phyloP scores from a whole-genome alignment of 1,284 basidiomycete species.

The Ceratobasidium theobromae region DNA sequence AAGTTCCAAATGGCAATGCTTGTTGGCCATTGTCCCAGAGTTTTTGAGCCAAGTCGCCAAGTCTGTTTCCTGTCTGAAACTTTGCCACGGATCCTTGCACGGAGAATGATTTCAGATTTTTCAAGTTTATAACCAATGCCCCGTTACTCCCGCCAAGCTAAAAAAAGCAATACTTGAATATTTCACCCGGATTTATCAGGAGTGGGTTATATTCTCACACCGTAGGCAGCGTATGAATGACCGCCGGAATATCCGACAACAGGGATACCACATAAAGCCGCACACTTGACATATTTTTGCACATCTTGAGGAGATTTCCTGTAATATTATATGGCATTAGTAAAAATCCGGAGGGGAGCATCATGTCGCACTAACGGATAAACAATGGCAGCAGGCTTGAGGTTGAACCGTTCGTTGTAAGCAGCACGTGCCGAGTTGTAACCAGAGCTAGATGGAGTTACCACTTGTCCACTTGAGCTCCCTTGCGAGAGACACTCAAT shows the following conservation, averaged over 20 bases:
- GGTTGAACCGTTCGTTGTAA: constrained; percentile 34
- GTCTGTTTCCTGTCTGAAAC: constrained; percentile 35
- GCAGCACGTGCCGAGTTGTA: constrained; percentile 15
- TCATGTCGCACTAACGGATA: constrained; percentile 32
- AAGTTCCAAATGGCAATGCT: constrained; percentile 34
- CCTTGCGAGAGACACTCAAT: constrained; percentile 5
- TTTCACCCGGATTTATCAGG: background rate
- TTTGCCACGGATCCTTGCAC: constrained; percentile 20
- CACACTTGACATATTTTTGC: constrained; percentile 35
- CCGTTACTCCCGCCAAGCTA: constrained; percentile 35
- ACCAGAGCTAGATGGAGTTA: constrained; percentile 11
- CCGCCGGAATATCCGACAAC: constrained; percentile 36
- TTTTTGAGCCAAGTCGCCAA: constrained; percentile 34
- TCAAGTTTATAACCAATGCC: constrained; percentile 34
- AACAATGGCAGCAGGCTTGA: constrained; percentile 34
- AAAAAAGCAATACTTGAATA: background rate
- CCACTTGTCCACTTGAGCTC: background rate
- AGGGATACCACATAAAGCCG: constrained; percentile 20
- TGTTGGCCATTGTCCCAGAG: constrained; percentile 36
- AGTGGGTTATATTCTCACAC: constrained; percentile 21
- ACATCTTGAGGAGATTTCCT: constrained; percentile 33
- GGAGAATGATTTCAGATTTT: constrained; percentile 33
- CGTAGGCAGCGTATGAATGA: constrained; percentile 37
- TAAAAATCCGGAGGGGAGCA: background rate
- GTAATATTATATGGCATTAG: background rate